phyloP scores from a whole-genome alignment of 768 basidiomycete species.

The Leccinum barrowsii region DNA sequence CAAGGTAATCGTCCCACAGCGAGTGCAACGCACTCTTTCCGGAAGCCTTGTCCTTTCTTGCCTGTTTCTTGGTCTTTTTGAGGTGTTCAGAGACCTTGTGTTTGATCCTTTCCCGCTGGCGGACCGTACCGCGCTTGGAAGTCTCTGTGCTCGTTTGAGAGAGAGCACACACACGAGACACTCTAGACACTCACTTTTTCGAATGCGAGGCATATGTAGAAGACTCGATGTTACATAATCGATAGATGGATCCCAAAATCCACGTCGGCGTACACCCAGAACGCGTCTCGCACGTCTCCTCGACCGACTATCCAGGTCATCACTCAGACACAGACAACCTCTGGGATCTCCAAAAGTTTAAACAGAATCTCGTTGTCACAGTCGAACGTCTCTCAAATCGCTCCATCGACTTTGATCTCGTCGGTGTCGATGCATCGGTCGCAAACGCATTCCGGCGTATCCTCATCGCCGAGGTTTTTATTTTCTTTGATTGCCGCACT shows the following conservation, averaged over 20 bases:
- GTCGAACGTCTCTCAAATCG: constrained; percentile 78
- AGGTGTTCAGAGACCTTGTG: constrained; percentile 73
- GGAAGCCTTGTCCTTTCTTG: constrained; percentile 69
- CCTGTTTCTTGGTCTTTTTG: constrained; percentile 70
- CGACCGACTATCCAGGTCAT: constrained; percentile 88
- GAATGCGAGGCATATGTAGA: constrained; percentile 53
- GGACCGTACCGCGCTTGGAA: constrained; percentile 72
- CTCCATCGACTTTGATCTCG: constrained; percentile 90
- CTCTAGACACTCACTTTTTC: constrained; percentile 51
- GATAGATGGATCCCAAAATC: constrained; percentile 32
- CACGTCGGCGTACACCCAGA: constrained; percentile 72
- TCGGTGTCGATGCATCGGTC: constrained; percentile 93
- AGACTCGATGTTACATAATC: constrained; percentile 11
- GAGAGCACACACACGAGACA: neutral
- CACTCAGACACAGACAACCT: constrained; percentile 79
- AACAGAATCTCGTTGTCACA: constrained; percentile 69
- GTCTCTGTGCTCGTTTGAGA: constrained; percentile 53
- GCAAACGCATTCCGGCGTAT: constrained; percentile 93
- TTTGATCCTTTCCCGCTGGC: constrained; percentile 68
- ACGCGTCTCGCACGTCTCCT: constrained; percentile 75
- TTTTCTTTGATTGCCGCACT: neutral
- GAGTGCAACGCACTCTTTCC: constrained; percentile 69
- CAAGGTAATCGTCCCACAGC: neutral
- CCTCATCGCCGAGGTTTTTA: constrained; percentile 77
- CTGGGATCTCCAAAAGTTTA: constrained; percentile 77